Conservation (phyloP, 2,329 filamentous ascomycete genomes). For the Trichoderma asperellum region DNA sequence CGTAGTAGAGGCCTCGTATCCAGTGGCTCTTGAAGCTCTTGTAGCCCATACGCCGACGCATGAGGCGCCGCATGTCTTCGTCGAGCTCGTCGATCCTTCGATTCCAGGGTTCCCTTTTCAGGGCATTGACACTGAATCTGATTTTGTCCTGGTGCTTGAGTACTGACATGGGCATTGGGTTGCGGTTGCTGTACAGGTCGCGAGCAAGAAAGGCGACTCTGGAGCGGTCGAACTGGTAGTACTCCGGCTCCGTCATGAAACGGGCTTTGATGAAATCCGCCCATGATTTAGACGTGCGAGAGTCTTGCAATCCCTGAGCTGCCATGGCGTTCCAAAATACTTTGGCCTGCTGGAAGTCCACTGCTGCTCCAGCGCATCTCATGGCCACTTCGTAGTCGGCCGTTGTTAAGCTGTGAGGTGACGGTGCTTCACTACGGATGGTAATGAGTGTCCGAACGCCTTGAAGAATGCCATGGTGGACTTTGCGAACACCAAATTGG, state of each 20-base stretch:
- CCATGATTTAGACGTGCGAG: constrained; percentile 44
- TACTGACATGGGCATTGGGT: constrained; percentile 26
- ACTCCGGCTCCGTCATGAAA: constrained; percentile 51
- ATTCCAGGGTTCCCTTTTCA: constrained; percentile 39
- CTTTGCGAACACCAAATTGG: constrained; percentile 49
- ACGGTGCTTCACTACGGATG: constrained; percentile 37
- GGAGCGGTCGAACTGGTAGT: constrained; percentile 51
- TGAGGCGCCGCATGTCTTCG: constrained; percentile 37
- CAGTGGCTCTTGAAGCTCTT: constrained; percentile 39
- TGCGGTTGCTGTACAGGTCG: constrained; percentile 40
- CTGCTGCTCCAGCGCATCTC: constrained; percentile 52
- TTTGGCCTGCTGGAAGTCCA: constrained; percentile 43
- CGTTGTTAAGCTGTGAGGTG: constrained; percentile 38
- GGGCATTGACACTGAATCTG: constrained; percentile 38
- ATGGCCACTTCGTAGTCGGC: constrained; percentile 52
- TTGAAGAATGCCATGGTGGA: constrained; percentile 46
- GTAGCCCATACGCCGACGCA: constrained; percentile 36
- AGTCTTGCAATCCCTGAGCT: constrained; percentile 34
- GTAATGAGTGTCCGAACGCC: constrained; percentile 43
- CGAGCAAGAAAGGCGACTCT: constrained; percentile 47
- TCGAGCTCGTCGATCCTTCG: constrained; percentile 33
- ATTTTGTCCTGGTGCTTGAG: constrained; percentile 40
- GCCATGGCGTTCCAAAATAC: constrained; percentile 44
- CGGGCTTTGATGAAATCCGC: constrained; percentile 53
- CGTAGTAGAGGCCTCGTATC: constrained; percentile 33